phyloP scores from a whole-genome alignment of 108 stramenopile genomes.

The Hondaea fermentalgiana region DNA sequence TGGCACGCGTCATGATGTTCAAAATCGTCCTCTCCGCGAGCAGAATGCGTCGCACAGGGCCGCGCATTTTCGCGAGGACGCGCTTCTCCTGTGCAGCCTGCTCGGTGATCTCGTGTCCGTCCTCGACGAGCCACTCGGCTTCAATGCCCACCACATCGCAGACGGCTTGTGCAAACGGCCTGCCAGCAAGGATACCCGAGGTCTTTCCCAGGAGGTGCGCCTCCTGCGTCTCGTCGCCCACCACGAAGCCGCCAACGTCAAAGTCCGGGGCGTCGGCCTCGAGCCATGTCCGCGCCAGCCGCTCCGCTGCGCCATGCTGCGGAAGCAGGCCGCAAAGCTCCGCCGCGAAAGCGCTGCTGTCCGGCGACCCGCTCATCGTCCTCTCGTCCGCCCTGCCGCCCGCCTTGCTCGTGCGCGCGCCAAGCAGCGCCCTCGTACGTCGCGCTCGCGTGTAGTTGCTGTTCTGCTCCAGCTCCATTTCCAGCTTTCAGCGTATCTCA shows the following conservation, averaged over 20 bases:
- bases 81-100: slow-evolving; percentile 44
- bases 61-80: slow-evolving; percentile 73
- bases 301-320: background rate
- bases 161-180: slow-evolving; percentile 81
- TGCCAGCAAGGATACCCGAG: slow-evolving; percentile 78
- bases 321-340: background rate
- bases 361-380: background rate
- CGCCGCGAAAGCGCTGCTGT: background rate
- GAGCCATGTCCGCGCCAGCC: slow-evolving; percentile 59
- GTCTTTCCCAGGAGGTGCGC: slow-evolving; percentile 71
- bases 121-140: slow-evolving; percentile 63
- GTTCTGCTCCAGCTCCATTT: too few relatives aligned
- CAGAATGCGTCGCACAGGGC: slow-evolving; percentile 71
- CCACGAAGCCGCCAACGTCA: slow-evolving; percentile 93
- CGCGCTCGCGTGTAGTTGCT: too few relatives aligned
- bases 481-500: too few relatives aligned
- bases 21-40: slow-evolving; percentile 93
- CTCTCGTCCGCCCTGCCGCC: too few relatives aligned
- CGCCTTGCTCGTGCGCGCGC: too few relatives aligned
- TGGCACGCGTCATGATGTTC: slow-evolving; percentile 79
- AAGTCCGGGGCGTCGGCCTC: slow-evolving; percentile 85
- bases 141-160: slow-evolving; percentile 65
- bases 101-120: slow-evolving; percentile 20
- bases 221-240: slow-evolving; percentile 49
- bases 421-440: too few relatives aligned